Evolutionary conservation across 371 early-diverging fungal genomes (phyloP).

Genomic region (Actinomucor elegans): DNA sequence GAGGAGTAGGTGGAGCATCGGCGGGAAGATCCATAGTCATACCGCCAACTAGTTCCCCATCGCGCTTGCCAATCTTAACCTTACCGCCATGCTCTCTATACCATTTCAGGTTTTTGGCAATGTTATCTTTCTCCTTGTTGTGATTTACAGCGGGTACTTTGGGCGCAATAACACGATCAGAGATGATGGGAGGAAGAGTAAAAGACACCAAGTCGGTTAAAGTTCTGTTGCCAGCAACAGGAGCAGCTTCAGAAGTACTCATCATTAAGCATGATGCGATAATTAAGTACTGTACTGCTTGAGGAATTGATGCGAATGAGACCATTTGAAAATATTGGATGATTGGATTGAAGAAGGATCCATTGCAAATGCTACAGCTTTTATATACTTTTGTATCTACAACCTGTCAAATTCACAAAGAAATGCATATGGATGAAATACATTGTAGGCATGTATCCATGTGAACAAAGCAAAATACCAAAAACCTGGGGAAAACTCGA

Average conservation of each 20-base stretch:
- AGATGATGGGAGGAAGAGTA: slow-evolving; percentile 11
- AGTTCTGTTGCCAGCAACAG: not conserved
- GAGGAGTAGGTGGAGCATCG: slow-evolving; percentile 3
- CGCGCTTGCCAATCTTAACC: not conserved
- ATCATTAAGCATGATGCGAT: slow-evolving; percentile 2
- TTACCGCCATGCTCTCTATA: slow-evolving; percentile 1
- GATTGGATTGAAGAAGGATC: too few species aligned
- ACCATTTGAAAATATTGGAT: too few species aligned
- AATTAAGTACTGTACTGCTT: not conserved
- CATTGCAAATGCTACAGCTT: too few species aligned
- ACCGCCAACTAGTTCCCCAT: slow-evolving; percentile 1
- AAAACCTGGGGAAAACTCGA: too few species aligned
- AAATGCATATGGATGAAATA: too few species aligned
- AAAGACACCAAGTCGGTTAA: not conserved
- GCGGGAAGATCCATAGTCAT: slow-evolving; percentile 12
- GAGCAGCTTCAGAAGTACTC: slow-evolving; percentile 7
- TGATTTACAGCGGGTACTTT: not conserved
- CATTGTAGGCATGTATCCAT: too few species aligned
- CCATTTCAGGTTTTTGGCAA: slow-evolving; percentile 8
- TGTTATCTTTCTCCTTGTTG: not conserved
- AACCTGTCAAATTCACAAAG: too few species aligned
- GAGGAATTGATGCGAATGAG: slow-evolving; percentile 13
- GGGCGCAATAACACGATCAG: not conserved
- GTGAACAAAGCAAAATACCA: too few species aligned
- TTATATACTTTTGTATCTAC: too few species aligned